Conservation (phyloP, 345 rosid genomes). For the Stellera chamaejasme region DNA sequence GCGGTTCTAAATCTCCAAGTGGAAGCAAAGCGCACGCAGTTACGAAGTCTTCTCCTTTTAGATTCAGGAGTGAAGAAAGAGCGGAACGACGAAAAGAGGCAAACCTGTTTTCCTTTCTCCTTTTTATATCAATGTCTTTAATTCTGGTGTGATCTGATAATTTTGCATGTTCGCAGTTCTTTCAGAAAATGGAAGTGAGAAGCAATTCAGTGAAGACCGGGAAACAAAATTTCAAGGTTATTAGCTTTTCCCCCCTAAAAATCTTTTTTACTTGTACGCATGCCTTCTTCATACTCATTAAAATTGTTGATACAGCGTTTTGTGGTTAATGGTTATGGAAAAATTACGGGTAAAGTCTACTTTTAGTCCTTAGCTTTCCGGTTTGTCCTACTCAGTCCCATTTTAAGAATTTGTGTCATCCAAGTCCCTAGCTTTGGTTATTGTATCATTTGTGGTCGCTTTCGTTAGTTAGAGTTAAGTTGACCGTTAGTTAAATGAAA, state of each 20-base stretch:
- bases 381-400: too few relatives aligned
- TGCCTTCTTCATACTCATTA: too few relatives aligned
- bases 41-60: slow-evolving; percentile 42
- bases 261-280: too few relatives aligned
- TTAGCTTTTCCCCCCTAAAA: neutral
- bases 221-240: slow-evolving; percentile 35
- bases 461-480: too few relatives aligned
- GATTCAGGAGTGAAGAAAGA: slow-evolving; percentile 78
- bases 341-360: too few relatives aligned
- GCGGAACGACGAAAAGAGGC: slow-evolving; percentile 85
- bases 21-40: slow-evolving; percentile 36
- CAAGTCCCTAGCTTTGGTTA: too few relatives aligned
- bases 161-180: slow-evolving; percentile 30
- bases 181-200: slow-evolving; percentile 60
- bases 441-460: too few relatives aligned
- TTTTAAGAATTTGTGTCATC: too few relatives aligned
- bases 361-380: too few relatives aligned
- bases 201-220: slow-evolving; percentile 29
- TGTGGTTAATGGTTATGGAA: too few relatives aligned
- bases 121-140: neutral
- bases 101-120: slow-evolving; percentile 9
- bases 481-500: too few relatives aligned
- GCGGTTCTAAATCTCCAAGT: slow-evolving; percentile 31
- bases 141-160: neutral
- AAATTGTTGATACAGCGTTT: too few relatives aligned